Base-by-base conservation (phyloP, 768 basidiomycete genomes). In the Kwoniella shandongensis region DNA sequence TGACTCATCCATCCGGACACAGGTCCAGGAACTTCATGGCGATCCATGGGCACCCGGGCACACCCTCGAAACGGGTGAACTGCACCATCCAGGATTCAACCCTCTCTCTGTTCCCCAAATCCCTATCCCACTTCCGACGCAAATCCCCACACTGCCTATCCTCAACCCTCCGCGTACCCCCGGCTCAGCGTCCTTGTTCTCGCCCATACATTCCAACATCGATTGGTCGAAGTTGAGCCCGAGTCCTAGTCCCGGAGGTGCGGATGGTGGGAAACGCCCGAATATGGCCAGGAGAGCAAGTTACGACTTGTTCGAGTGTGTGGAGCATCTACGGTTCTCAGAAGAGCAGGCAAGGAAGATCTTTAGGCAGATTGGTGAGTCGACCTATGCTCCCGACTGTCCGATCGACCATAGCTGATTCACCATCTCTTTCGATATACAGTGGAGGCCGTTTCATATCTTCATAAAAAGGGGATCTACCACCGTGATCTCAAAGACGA, bases 21-120 rank as follows among this genome's bases (percentile, higher is more conserved):
- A 93, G 91, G 84, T 92, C 3, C 90, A 91, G 79, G 92, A 94
- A 75, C 80, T 94, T 25, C 93, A 97, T 71, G 93, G 93, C 25
- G 84, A 87, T 25, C 91, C 93, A 3, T 97, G 92, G 92, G 80
- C 56, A 5, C 47, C 50, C 8, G 57, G 59, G 20, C 47, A 51
- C 29, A 63, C 61, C 15, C 46, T 58, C 29, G 59, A 59, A 40
- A 48, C 29, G 23, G 32, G 36, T 3, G 48, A 51, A 40, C 20
- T 27, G 11, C 30, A 51, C 10, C 41, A 39, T 17, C 32, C 6
- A 6, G 13, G 32, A 6, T 13, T 32, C 32, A 52, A 51, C 29
- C 54, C 42, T 12, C 29, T 46, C 29, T 42, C 57, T 57, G 18
- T 50, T 11, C 51, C 50, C 51, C 59, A 32, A 39, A 49, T 44